A percentile compares a stretch with the other conserved stretches of the same genome.
Conservation (phyloP, 2,329 filamentous ascomycete genomes). For the Arthrinium puccinioides region DNA sequence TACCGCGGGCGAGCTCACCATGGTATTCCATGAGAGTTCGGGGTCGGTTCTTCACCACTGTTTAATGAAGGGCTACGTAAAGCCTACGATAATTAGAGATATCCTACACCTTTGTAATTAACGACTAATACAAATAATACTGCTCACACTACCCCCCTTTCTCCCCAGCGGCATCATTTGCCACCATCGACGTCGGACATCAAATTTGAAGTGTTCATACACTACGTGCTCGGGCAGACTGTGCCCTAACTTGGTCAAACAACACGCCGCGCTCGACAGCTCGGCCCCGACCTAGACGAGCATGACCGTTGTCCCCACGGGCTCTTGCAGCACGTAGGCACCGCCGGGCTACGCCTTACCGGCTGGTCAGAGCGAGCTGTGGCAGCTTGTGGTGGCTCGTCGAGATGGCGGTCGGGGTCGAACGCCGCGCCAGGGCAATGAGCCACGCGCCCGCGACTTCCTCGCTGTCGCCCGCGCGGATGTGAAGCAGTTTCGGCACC, state of each 20-base stretch:
- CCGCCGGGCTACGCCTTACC: slow-evolving; percentile 29
- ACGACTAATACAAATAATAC: too few species aligned
- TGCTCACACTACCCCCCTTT: too few species aligned
- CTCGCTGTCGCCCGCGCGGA: slow-evolving; percentile 45
- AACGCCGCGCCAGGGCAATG: slow-evolving; percentile 24
- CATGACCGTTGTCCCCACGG: slow-evolving; percentile 27
- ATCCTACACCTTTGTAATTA: too few species aligned
- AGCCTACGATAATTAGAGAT: too few species aligned
- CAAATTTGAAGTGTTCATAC: slow-evolving; percentile 50
- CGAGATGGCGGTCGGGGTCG: slow-evolving; percentile 35
- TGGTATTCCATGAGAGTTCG: too few species aligned
- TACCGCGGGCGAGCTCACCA: too few species aligned
- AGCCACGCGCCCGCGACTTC: slow-evolving; percentile 39
- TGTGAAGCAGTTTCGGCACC: slow-evolving; percentile 47
- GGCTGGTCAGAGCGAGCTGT: slow-evolving; percentile 23
- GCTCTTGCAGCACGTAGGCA: slow-evolving; percentile 30
- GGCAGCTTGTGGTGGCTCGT: slow-evolving; percentile 31
- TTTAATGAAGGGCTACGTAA: too few species aligned
- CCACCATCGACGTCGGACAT: too few species aligned
- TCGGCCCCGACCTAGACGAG: slow-evolving; percentile 30
- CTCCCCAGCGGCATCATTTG: too few species aligned
- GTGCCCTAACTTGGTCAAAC: slow-evolving; percentile 48
- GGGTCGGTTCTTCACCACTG: too few species aligned
- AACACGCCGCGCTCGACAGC: slow-evolving; percentile 34
- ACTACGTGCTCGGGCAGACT: slow-evolving; percentile 45